Evolutionary conservation across 1,284 basidiomycete species (phyloP), one percentile per base, ranked within the genome.

Genomic region (Grifola frondosa): DNA sequence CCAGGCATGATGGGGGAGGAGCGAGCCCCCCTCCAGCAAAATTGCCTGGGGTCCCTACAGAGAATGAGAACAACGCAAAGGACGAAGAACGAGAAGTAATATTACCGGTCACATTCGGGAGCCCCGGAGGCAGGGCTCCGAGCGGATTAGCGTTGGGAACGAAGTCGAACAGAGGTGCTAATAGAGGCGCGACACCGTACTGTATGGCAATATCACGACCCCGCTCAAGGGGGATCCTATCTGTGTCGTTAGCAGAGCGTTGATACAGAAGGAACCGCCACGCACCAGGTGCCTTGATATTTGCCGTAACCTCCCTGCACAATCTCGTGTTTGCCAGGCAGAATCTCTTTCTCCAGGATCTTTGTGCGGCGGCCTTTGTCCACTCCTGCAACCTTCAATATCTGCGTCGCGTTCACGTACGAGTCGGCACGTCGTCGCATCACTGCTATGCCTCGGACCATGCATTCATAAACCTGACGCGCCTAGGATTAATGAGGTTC

Each of bases 241-340:
- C 46, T 28, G 37, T 20, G 30, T 45, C 31, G 52, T 50, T 45
- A 53, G 46, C 42, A 41, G 39, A 40, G 37, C 35, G 16, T 29
- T 29, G 24, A 38, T 28, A 13, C 19, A 8, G n/a, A 6, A 6
- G 6, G 23, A 5, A 39, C 15, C 24, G 21, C 34, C 28, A 61
- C 74, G 63, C 57, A 94, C 96, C 97, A 99, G 38, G 97, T 99
- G 48, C 97, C 97, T 66, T 99, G 97, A 66, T 98, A 99, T 71
- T 97, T 97, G 31, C 97, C 97, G 62, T 98, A 99, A 30, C 97
- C 97, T 36, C 97, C 97, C 66, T 99, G 97, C 10, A 99, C 93
- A 67, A 99, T 99, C 68, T 99, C 96, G 67, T 99, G 95, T 67
- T 92, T 88, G 39, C 95, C 95, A 33, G 89, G 88, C 30, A 95